A percentile compares a stretch with the other conserved stretches of the same genome.
phyloP scores from a whole-genome alignment of 805 yeast species.

The Ogataea corticis region DNA sequence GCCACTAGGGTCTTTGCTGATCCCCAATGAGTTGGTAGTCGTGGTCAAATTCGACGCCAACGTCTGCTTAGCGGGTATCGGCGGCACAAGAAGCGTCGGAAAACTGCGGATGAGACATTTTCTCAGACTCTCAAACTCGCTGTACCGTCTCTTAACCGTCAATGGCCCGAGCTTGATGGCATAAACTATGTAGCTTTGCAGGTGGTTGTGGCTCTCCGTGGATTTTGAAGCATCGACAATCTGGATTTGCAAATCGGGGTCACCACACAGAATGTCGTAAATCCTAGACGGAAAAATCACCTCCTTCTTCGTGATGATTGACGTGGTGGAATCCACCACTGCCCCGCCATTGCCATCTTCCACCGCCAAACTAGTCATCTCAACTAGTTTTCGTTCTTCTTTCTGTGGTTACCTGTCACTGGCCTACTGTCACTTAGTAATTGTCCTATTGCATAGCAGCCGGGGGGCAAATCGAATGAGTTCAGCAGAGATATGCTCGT shows the following conservation, averaged over 20 bases:
- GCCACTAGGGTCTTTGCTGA: constrained; percentile 10
- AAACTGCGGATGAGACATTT: constrained; percentile 67
- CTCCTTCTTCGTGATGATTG: constrained; percentile 23
- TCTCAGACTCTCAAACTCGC: constrained; percentile 87
- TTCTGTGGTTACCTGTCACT: no score
- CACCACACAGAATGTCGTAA: constrained; percentile 22
- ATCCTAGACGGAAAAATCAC: constrained; percentile 27
- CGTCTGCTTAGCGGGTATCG: constrained; percentile 86
- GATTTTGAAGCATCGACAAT: constrained; percentile 86
- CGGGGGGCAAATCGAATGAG: neutral
- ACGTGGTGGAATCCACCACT: constrained; percentile 21
- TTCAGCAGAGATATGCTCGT: neutral
- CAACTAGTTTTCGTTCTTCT: no score
- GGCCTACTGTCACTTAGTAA: neutral
- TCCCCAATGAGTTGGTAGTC: constrained; percentile 30
- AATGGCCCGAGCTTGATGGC: constrained; percentile 65
- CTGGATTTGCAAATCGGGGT: constrained; percentile 17
- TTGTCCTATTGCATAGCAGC: neutral
- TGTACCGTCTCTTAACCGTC: constrained; percentile 78
- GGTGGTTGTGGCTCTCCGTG: constrained; percentile 62
- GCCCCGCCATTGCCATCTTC: constrained; percentile 8
- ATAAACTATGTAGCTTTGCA: constrained; percentile 67
- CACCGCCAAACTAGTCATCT: constrained; percentile 2
- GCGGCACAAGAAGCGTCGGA: constrained; percentile 86
- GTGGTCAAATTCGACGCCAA: constrained; percentile 39